phyloP scores from a whole-genome alignment of 2,329 filamentous ascomycete genomes.

The Alternaria ventricosa region DNA sequence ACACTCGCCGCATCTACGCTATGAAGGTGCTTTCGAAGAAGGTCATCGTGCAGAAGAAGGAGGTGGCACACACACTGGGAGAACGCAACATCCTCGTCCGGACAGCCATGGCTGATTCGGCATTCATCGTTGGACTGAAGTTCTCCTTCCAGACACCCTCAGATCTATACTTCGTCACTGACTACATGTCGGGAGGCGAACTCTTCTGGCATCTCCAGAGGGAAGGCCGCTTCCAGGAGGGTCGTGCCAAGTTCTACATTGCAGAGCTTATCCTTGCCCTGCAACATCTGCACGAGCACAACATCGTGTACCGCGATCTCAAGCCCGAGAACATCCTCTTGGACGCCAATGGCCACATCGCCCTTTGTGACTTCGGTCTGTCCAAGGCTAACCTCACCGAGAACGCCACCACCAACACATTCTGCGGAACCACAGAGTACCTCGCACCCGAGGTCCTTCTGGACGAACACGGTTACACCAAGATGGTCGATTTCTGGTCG shows the following conservation, averaged over 20 bases:
- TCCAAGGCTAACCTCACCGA: slow-evolving; percentile 98
- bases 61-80: slow-evolving; percentile 95
- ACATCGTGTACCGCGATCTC: slow-evolving; percentile 96
- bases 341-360: slow-evolving; percentile 97
- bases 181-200: slow-evolving; percentile 99
- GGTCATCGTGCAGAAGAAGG: slow-evolving; percentile 99
- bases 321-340: slow-evolving; percentile 98
- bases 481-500: slow-evolving; percentile 99
- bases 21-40: slow-evolving; percentile 99
- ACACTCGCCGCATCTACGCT: slow-evolving; percentile 93
- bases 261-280: slow-evolving; percentile 95
- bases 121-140: slow-evolving; percentile 97
- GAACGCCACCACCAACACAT: slow-evolving; percentile 98
- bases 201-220: slow-evolving; percentile 99
- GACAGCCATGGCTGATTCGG: slow-evolving; percentile 92
- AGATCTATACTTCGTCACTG: slow-evolving; percentile 96
- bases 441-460: slow-evolving; percentile 92
- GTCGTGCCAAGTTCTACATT: slow-evolving; percentile 97
- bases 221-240: slow-evolving; percentile 93
- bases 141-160: slow-evolving; percentile 98
- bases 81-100: slow-evolving; percentile 97
- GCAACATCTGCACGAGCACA: slow-evolving; percentile 92
- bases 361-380: slow-evolving; percentile 94
- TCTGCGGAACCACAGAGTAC: slow-evolving; percentile 98
- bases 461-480: slow-evolving; percentile 96